Base-by-base conservation (phyloP, 2,329 filamentous ascomycete genomes). In the Triangularia verruculosa region DNA sequence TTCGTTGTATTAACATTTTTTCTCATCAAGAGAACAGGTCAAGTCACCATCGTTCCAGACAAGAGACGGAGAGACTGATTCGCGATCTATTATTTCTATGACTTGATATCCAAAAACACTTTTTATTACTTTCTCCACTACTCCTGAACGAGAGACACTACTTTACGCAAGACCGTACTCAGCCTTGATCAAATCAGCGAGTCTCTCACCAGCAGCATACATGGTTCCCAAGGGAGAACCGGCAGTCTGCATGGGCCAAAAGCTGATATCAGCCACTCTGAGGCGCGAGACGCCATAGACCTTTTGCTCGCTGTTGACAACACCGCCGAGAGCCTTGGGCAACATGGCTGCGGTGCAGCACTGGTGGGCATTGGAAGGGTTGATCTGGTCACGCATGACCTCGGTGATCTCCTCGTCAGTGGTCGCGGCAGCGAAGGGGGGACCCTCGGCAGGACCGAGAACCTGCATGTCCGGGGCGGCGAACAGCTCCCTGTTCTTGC, bases 401-500 rank as follows among this genome's bases (percentile, higher is more conserved):
- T 27, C 62, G 24, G 63, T 68, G 25, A 78, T 61, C 22, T 71
- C 69, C 25, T 70, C 72, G 57, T 73, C 72, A 17, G 67, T 70
- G 6, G 72, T 54, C 3, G 62, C 60, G 3, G 61, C 61, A 1
- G 69, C 73, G 39, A 70, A 74, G 2, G 75, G 75, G 0, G 65
- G 63, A 2, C 68, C 64, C 67, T 76, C 74, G 12, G 63, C 61
- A 3, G 75, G 70, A 1, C 68, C 70, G 0, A 77, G 70, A 13
- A 56, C 68, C 52, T 69, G 69, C 63, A 77, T 74, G 8, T 70
- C 70, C 3, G 71, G 69, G 7, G 73, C 72, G 5, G 69, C 64
- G 61, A 77, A 71, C 62, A 78, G 64, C 54, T 70, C 66, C 4
- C 75, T 70, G 47, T 72, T 72, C 63, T 75, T 76, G 27, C 67